Evolutionary conservation across 2,329 filamentous ascomycete species (phyloP).

Genomic region (Monilinia polystroma): DNA sequence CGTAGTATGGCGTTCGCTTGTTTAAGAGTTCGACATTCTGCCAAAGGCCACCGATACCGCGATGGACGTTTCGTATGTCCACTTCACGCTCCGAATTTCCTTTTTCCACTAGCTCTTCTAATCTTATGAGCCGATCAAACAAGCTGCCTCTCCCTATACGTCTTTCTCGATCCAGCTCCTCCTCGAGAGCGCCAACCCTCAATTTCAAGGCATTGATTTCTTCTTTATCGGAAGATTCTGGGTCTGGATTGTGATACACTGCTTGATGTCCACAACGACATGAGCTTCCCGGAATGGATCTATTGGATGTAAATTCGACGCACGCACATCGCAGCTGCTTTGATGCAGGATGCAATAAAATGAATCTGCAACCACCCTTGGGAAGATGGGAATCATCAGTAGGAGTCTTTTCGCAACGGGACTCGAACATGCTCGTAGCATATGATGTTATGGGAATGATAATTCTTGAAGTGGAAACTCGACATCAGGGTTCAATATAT

Average conservation of each 20-base stretch:
- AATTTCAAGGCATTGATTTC: slow-evolving; percentile 52
- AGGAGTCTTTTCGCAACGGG: slow-evolving; percentile 37
- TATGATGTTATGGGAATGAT: slow-evolving; percentile 33
- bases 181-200: slow-evolving; percentile 48
- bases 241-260: slow-evolving; percentile 54
- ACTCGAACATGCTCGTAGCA: slow-evolving; percentile 35
- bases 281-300: slow-evolving; percentile 51
- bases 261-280: slow-evolving; percentile 61
- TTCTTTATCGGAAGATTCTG: slow-evolving; percentile 47
- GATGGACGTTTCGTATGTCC: slow-evolving; percentile 55
- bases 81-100: slow-evolving; percentile 51
- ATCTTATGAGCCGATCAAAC: slow-evolving; percentile 42
- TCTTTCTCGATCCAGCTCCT: slow-evolving; percentile 44
- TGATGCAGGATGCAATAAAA: slow-evolving; percentile 55
- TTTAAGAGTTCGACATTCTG: slow-evolving; percentile 50
- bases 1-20: slow-evolving; percentile 50
- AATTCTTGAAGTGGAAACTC: slow-evolving; percentile 31
- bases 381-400: slow-evolving; percentile 50
- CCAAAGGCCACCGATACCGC: slow-evolving; percentile 54
- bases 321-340: slow-evolving; percentile 60
- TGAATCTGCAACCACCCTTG: slow-evolving; percentile 59
- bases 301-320: slow-evolving; percentile 56
- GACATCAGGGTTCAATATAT: slow-evolving; percentile 5
- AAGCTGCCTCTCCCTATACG: slow-evolving; percentile 34
- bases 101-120: slow-evolving; percentile 55